Base-by-base conservation (phyloP, 768 basidiomycete species). In the Hysterangium stoloniferum region DNA sequence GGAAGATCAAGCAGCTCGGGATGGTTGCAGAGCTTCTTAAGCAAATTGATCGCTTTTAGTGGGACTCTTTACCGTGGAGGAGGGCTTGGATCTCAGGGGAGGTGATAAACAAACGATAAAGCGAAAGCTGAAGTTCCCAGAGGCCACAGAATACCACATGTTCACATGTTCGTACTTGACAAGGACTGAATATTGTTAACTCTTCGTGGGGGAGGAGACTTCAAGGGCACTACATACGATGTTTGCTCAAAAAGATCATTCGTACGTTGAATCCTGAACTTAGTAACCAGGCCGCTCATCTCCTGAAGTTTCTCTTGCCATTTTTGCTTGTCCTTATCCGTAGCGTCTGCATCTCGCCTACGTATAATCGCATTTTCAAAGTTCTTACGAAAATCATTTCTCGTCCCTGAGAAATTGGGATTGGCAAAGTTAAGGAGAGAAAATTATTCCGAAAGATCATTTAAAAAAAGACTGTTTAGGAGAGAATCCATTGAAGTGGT, bases 151-250 rank as follows among this genome's bases (percentile, higher is more conserved):
- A 97, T 0, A 97, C 93, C 54, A 97, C 87, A 53, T 97, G n/a
- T n/a, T n/a, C n/a, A n/a, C n/a, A n/a, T n/a, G 92, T 64, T 98
- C 96, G 68, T 98, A 98, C 66, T 99, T 99, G 68, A 99, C 91
- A 7, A 96, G 96, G 25, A 99, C 95, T 98, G 59, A 1, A 45
- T 42, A 22, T 9, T 17, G 48, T 25, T n/a, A 37, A 41, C 45
- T 22, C 31, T 25, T n/a, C n/a, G n/a, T n/a, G n/a, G n/a, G n/a
- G n/a, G n/a, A n/a, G n/a, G n/a, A n/a, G n/a, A n/a, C n/a, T 8
- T 20, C 45, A 13, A 29, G 17, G 13, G 12, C 19, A 17, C 9
- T 15, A 79, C 90, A 57, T 54, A 94, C 93, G 66, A 60, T 97
- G 96, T 71, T 97, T 97, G 11, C 92, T 94, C 35, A 97, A 71